Evolutionary conservation across 2,329 filamentous ascomycete species (phyloP), one percentile per base, ranked within the genome.

Genomic region (Colletotrichum euphorbiae): DNA sequence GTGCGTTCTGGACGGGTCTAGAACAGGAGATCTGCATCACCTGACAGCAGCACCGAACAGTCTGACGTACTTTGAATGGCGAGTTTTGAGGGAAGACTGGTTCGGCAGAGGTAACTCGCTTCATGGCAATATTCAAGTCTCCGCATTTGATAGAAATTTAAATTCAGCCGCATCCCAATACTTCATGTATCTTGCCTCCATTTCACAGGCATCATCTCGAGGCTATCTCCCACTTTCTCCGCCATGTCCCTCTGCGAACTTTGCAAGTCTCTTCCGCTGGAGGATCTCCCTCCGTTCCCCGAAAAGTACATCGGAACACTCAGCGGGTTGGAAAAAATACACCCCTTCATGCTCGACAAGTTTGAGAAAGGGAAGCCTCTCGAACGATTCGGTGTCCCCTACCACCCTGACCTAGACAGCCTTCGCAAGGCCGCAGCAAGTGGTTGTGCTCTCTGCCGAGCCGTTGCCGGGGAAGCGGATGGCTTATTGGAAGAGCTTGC

Each of bases 201-300:
- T 3, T 21, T 3, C 21, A 21, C 2, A 21, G 4, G 21, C 33
- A 36, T 12, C 3, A 36, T 12, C 33, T 36, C 6, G 3, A 31
- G 7, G 7, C 4, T 5, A 5, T 24, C 24, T 24, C 4, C 24
- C 24, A 24, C 24, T 24, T 5, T 5, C 24, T 24, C 9, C n/a
- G 28, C 4, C 21, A 68, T 64, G 60, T 11, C 12, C 5, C 52
- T 68, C 12, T 64, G 60, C 17, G 21, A 54, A 5, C 52, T 64
- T 0, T 54, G 60, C 11, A 17, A 19, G 9, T 68, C 52, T 4
- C 42, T 68, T 19, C 38, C 28, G 9, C 40, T 58, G 21, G 21
- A 43, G 17, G 45, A 64, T n/a, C 65, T 68, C n/a, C 60, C 52
- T 13, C 52, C 60, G 8, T 68, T 64, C 11, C 60, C 60, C 5